phyloP scores from a whole-genome alignment of 2,329 filamentous ascomycete species.

The Cephalotrichum gorgonifer region DNA sequence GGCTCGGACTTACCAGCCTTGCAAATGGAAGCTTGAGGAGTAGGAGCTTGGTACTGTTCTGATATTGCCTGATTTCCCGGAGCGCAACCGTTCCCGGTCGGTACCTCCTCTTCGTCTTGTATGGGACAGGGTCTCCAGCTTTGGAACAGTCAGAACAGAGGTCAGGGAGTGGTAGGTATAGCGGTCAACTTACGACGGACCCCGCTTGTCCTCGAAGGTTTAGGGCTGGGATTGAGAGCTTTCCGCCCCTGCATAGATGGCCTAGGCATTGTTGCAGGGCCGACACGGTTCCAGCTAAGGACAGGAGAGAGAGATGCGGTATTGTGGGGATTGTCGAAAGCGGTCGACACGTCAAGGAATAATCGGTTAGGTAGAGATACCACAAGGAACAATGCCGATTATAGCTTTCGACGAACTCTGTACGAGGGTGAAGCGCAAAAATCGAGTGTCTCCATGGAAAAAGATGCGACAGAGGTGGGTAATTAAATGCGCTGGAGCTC shows the following conservation, averaged over 20 bases:
- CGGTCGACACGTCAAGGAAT: not conserved
- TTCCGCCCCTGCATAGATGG: not conserved
- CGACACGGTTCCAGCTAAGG: not conserved
- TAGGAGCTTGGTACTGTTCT: slow-evolving; percentile 80
- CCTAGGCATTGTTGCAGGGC: not conserved
- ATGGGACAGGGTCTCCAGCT: slow-evolving; percentile 67
- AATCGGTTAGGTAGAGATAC: too few relatives aligned
- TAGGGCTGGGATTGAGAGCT: not conserved
- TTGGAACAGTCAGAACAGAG: not conserved
- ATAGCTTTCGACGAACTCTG: too few relatives aligned
- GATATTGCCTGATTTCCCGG: slow-evolving; percentile 84
- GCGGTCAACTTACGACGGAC: slow-evolving; percentile 1
- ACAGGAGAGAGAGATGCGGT: not conserved
- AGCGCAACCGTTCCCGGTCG: slow-evolving; percentile 76
- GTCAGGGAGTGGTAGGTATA: not conserved
- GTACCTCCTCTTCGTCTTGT: slow-evolving; percentile 53
- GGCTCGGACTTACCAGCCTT: slow-evolving; percentile 47
- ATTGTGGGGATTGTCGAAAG: not conserved
- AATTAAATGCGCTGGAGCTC: not conserved
- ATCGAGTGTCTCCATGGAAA: not conserved
- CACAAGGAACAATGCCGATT: not conserved
- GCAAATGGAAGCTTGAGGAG: slow-evolving; percentile 73
- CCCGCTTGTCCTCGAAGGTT: not conserved
- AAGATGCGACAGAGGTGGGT: not conserved
- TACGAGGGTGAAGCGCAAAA: too few relatives aligned